Base-by-base conservation (phyloP, 2,329 filamentous ascomycete species). In the Cryphonectria japonica region DNA sequence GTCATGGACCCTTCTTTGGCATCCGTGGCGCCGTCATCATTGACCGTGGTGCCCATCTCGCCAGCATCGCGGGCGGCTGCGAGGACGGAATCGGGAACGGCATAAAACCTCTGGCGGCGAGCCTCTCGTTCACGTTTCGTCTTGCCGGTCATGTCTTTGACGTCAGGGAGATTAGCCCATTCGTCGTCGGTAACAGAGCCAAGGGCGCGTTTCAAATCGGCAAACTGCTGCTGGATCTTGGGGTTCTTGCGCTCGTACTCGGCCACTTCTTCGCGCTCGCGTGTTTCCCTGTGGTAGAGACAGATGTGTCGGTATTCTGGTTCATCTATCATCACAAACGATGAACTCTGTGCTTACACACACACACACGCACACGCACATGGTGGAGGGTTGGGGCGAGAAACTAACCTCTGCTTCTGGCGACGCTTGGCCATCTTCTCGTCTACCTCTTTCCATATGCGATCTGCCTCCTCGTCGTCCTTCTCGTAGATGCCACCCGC, bases 181-280 rank as follows among this genome's bases (percentile, higher is more conserved):
- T 99, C 95, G 73, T 99, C 95, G 79, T 98, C 95, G 60, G 93
- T 93, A 39, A 99, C 92, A 7, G 91, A 92, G 57, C 93, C 92
- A 52, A 99, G 87, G 6, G 93, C 94, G 78, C 97, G 89, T 82
- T 99, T 99, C 67, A 98, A 84, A 77, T 98, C 96, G 79, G 95
- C 94, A 80, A 99, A 99, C 81, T 99, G 96, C 76, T 98, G 93
- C 79, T 97, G 93, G 67, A 99, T 98, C 83, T 98, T 99, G 19
- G 96, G 96, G 80, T 99, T 98, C 80, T 97, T 95, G 76, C 92
- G 91, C 84, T 99, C 95, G 87, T 97, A 97, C 78, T 98, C 95
- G 79, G 97, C 94, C 80, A 88, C 90, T 85, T 99, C 95, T 84
- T 93, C 88, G 80, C 92, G 86, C 82, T 99, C 96, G 81, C 96